Percentiles rank a stretch among this genome's conserved stretches.
These are phyloP conservation scores for Aspergillus sp. DNA, from an alignment of 2,329 filamentous ascomycete species.

Conservation along the genomic window DNA sequence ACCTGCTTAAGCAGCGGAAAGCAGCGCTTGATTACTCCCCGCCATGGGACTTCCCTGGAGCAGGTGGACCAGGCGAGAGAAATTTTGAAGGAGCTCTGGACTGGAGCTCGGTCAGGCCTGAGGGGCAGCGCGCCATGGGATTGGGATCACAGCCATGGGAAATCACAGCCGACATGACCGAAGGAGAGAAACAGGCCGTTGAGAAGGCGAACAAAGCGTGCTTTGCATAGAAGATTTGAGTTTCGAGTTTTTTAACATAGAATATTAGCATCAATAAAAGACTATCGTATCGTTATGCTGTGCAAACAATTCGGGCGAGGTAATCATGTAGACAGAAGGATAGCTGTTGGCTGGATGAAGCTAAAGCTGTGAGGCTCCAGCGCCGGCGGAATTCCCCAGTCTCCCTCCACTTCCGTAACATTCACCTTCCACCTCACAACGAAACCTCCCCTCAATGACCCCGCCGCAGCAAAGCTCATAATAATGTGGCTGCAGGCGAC, in stretches of 20 bases:
- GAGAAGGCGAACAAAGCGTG: conserved; percentile 55
- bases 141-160: conserved; percentile 52
- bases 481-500: conserved; percentile 45
- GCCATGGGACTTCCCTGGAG: conserved; percentile 68
- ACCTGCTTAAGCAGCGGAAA: conserved; percentile 68
- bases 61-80: conserved; percentile 42
- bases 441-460: conserved; percentile 32
- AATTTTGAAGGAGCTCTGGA: conserved; percentile 41
- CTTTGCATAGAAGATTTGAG: conserved; percentile 35
- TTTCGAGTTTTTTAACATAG: not conserved
- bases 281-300: not conserved
- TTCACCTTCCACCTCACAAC: not conserved
- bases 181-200: conserved; percentile 54
- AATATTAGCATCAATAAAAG: not conserved
- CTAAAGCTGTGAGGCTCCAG: not conserved
- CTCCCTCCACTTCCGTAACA: conserved; percentile 1
- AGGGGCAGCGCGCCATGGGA: conserved; percentile 58
- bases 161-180: conserved; percentile 46
- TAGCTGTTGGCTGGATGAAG: not conserved
- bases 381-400: not conserved
- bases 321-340: not conserved
- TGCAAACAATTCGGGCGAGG: not conserved
- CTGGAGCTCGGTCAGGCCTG: conserved; percentile 42
- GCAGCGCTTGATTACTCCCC: conserved; percentile 68
- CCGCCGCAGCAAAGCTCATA: conserved; percentile 25